Base-by-base conservation (phyloP, 306 rosid species). In the Sesbania bispinosa region DNA sequence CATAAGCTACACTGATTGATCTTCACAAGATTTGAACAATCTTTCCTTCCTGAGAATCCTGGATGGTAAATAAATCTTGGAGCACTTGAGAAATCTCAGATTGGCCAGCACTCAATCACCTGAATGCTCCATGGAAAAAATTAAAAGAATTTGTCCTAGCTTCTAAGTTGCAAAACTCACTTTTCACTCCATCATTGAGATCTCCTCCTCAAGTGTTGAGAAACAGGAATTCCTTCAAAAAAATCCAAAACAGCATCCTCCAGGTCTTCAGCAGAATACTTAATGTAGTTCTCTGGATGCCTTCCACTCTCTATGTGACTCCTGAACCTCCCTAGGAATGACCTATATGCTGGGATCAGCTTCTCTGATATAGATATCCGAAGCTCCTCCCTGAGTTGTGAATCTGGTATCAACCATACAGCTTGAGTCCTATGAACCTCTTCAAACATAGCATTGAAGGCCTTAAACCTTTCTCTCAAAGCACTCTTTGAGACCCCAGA, bases 201-300 rank as follows among this genome's bases (percentile, higher is more conserved):
- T 85, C 96, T 91, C 90, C 91, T 92, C 83, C 99, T 88, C 69
- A 83, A 74, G 80, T 86, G 88, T 86, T 85, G 90, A 11, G 96
- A 76, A 66, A 84, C 86, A 4, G 93, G 83, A 80, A 15, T 62
- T 29, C 97, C 92, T 81, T 95, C 99, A 19, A 95, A 95, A 80
- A 95, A 92, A 71, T 95, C 97, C 97, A 89, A 68, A 61, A 95
- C 89, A 51, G 86, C 92, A 80, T 73, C 87, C 72, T 89, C 97
- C 80, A 95, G 81, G 78, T 95, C 99, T 54, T 92, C 99, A 27
- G 82, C 91, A 1, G 96, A 82, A 74, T 91, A 95, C 90, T 89
- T 95, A 39, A 95, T 95, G 88, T 91, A 95, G 46, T 89, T 95
- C 82, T 95, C 99, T 0, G 99, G 97, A 82, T 95, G 97, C 80